Percentiles rank a stretch among this genome's conserved stretches.
phyloP scores from a whole-genome alignment of 2,329 filamentous ascomycete genomes.

The Aureobasidium namibiae region DNA sequence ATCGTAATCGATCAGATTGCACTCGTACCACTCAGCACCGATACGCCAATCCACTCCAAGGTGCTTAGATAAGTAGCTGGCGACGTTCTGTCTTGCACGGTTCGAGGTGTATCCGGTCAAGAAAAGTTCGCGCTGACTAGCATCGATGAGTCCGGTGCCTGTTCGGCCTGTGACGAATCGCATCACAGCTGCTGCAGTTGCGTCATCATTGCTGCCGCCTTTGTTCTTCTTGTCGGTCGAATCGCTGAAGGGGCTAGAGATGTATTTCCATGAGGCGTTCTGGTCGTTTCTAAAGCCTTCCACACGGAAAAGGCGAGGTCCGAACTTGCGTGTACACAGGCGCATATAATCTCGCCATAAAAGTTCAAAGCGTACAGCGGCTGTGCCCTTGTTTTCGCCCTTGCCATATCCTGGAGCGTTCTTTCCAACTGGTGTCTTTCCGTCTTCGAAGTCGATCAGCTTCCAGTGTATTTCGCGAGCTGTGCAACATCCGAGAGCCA shows the following conservation, averaged over 20 bases:
- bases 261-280: conserved; percentile 26
- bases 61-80: conserved; percentile 65
- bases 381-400: conserved; percentile 65
- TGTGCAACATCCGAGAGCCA: conserved; percentile 64
- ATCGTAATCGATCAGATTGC: conserved; percentile 67
- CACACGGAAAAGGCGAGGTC: conserved; percentile 53
- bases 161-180: conserved; percentile 61
- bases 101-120: conserved; percentile 74
- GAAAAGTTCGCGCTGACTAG: conserved; percentile 64
- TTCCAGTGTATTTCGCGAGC: conserved; percentile 63
- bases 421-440: conserved; percentile 33
- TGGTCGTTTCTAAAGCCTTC: conserved; percentile 52
- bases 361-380: conserved; percentile 62
- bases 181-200: conserved; percentile 34
- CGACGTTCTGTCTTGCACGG: conserved; percentile 67
- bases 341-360: conserved; percentile 78
- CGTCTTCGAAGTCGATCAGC: conserved; percentile 63
- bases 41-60: conserved; percentile 70
- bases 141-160: conserved; percentile 70
- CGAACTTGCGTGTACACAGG: conserved; percentile 64
- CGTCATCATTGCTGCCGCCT: conserved; percentile 36
- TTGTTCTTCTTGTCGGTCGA: conserved; percentile 32
- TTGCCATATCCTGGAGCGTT: conserved; percentile 49
- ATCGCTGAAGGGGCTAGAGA: conserved; percentile 24
- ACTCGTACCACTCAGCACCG: conserved; percentile 77